Conservation (phyloP, 345 rosid genomes). For the Hirschfeldia incana region DNA sequence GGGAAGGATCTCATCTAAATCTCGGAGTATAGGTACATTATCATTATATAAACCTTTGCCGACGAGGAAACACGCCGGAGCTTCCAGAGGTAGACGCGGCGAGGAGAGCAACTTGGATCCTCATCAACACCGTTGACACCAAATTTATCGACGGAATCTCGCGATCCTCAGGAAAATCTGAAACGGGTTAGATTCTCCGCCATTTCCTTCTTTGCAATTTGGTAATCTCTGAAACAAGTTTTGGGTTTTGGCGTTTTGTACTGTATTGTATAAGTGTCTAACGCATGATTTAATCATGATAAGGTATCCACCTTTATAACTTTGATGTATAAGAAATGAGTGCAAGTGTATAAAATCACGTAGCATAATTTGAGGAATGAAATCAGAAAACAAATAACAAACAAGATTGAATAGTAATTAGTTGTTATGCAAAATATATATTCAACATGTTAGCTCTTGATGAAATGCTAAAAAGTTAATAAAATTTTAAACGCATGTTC, state of each 20-base stretch:
- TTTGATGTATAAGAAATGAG: neutral
- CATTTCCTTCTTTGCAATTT: neutral
- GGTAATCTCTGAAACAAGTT: neutral
- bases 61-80: neutral
- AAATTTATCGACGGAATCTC: neutral
- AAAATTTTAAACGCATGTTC: too few relatives aligned
- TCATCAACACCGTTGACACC: neutral
- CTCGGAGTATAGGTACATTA: too few relatives aligned
- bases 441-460: too few relatives aligned
- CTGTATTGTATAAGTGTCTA: neutral
- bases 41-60: too few relatives aligned
- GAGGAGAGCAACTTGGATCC: neutral
- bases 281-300: neutral
- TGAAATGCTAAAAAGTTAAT: too few relatives aligned
- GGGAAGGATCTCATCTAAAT: too few relatives aligned
- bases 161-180: neutral
- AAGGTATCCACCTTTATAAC: neutral
- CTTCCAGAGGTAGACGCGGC: neutral
- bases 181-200: neutral
- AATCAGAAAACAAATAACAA: too few relatives aligned
- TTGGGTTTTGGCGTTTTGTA: neutral
- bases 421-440: too few relatives aligned
- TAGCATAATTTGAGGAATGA: too few relatives aligned
- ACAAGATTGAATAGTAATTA: too few relatives aligned
- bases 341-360: neutral